These are phyloP conservation scores for Penicillium griseofulvum DNA, from an alignment of 2,329 filamentous ascomycete genomes.

Conservation along the genomic window DNA sequence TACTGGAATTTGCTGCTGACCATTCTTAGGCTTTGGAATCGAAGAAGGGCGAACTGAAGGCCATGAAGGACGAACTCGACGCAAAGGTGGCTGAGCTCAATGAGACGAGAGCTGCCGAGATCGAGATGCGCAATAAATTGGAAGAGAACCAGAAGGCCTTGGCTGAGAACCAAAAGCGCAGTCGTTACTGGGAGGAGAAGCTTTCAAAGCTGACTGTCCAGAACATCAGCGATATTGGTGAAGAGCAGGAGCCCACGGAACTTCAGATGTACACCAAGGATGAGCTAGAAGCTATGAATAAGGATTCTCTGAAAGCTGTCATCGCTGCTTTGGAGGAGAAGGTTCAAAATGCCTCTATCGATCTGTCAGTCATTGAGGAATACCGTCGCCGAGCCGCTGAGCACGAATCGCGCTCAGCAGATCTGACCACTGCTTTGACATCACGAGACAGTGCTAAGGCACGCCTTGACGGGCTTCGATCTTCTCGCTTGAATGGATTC, in stretches of 20 bases:
- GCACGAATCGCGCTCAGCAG: constrained; percentile 74
- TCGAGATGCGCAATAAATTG: constrained; percentile 97
- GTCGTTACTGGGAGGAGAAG: constrained; percentile 87
- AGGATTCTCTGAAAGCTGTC: constrained; percentile 60
- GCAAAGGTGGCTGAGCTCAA: constrained; percentile 83
- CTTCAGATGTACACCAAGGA: constrained; percentile 77
- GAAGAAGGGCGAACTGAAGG: constrained; percentile 76
- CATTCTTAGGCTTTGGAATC: constrained; percentile 59
- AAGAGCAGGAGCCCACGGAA: constrained; percentile 47
- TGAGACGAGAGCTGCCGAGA: constrained; percentile 81
- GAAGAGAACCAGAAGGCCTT: constrained; percentile 93
- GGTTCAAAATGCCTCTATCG: constrained; percentile 81
- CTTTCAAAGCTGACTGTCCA: constrained; percentile 78
- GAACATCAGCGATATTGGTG: constrained; percentile 69
- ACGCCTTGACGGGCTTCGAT: constrained; percentile 86
- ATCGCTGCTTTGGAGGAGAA: constrained; percentile 69
- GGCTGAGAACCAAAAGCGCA: constrained; percentile 77
- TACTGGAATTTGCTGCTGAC: constrained; percentile 21
- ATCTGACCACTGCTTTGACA: constrained; percentile 73
- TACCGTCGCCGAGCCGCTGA: constrained; percentile 85
- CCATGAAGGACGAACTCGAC: constrained; percentile 81
- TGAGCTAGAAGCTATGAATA: constrained; percentile 63
- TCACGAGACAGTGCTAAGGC: constrained; percentile 86
- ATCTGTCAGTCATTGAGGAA: constrained; percentile 82
- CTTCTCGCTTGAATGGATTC: constrained; percentile 88